phyloP scores from a whole-genome alignment of 768 basidiomycete species.

The Suillus lakei region DNA sequence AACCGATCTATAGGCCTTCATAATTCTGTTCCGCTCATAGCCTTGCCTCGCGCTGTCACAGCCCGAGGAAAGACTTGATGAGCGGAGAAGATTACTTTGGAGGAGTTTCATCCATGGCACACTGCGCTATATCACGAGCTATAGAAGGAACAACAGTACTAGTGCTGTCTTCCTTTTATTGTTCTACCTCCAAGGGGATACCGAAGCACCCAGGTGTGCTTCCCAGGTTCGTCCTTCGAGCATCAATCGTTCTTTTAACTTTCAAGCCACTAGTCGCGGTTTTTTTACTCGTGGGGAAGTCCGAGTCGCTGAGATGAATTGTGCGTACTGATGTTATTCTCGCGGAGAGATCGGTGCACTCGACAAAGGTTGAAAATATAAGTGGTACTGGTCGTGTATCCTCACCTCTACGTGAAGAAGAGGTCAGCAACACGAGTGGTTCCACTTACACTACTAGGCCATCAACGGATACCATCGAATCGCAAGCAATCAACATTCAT shows the following conservation, averaged over 20 bases:
- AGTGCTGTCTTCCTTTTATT: background rate
- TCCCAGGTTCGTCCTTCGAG: background rate
- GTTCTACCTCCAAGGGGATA: background rate
- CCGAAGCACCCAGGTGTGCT: background rate
- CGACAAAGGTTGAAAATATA: background rate
- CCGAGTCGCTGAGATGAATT: background rate
- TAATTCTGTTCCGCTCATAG: background rate
- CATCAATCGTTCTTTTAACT: background rate
- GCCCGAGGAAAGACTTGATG: background rate
- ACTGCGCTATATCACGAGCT: background rate
- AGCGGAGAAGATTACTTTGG: background rate
- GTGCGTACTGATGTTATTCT: background rate
- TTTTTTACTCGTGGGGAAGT: background rate
- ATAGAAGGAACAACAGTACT: background rate
- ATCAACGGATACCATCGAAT: background rate
- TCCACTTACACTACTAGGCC: background rate
- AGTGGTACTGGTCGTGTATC: background rate
- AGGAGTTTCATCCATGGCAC: background rate
- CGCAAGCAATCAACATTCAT: background rate
- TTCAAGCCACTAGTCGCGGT: background rate
- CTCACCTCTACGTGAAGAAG: background rate
- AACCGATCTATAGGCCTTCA: background rate
- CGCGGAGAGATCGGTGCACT: background rate
- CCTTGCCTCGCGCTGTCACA: background rate
- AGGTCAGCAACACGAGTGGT: background rate